Conservation (phyloP, 164 flowering plant genomes). For the Nelumbo lutea region DNA sequence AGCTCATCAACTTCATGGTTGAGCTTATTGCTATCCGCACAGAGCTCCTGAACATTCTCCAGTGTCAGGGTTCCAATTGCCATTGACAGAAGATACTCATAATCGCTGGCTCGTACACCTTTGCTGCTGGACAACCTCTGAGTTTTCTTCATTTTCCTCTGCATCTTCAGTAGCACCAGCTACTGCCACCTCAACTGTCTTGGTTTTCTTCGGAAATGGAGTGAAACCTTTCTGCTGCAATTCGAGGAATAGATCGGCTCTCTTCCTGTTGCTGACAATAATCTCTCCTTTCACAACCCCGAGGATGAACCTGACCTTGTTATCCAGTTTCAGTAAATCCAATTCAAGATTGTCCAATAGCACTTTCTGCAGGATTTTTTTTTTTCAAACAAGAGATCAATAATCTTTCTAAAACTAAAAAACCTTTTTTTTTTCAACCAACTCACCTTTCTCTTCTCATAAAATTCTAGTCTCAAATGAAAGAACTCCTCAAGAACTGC, state of each 20-base stretch:
- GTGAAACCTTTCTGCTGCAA: conserved; percentile 73
- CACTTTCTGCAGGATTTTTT: conserved; percentile 49
- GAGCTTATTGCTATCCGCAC: conserved; percentile 49
- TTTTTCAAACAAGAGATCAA: neutral
- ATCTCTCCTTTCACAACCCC: conserved; percentile 79
- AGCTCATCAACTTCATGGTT: conserved; percentile 53
- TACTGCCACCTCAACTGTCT: conserved; percentile 39
- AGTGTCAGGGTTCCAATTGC: conserved; percentile 72
- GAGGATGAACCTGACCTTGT: conserved; percentile 82
- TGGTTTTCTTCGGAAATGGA: conserved; percentile 68
- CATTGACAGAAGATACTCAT: conserved; percentile 79
- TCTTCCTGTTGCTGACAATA: conserved; percentile 76
- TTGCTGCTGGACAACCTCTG: conserved; percentile 18
- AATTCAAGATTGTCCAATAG: conserved; percentile 52
- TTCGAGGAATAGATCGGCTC: conserved; percentile 67
- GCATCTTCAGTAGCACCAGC: conserved; percentile 47
- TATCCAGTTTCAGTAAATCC: conserved; percentile 61
- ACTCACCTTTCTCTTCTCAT: conserved; percentile 75
- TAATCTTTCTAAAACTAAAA: too few relatives aligned
- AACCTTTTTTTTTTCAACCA: neutral
- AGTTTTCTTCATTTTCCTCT: conserved; percentile 54
- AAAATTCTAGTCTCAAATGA: conserved; percentile 59
- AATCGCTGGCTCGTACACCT: conserved; percentile 52
- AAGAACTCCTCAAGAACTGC: conserved; percentile 91
- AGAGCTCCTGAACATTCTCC: conserved; percentile 76